These are phyloP conservation scores for Flaveria trinervia DNA, from an alignment of 129 eudicot genomes.

Conservation along the genomic window DNA sequence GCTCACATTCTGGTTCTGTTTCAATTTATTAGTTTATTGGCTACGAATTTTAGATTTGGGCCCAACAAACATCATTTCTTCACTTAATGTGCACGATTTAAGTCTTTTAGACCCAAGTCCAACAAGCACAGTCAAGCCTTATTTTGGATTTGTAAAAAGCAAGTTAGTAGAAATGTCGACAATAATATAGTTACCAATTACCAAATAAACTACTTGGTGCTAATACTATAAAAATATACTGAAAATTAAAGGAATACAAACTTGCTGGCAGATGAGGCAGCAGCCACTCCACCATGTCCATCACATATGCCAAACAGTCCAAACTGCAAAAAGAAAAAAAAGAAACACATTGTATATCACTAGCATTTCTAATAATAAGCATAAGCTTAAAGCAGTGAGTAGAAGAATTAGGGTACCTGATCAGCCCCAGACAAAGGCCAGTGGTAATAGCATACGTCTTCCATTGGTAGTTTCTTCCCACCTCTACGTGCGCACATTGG, in stretches of 20 bases:
- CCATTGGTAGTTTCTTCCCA: slow-evolving; percentile 95
- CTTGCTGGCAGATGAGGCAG: slow-evolving; percentile 96
- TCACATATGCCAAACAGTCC: slow-evolving; percentile 92
- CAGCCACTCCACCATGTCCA: slow-evolving; percentile 97
- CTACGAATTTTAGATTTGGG: neutral
- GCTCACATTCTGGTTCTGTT: neutral
- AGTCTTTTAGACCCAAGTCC: neutral
- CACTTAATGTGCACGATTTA: neutral
- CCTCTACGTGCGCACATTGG: slow-evolving; percentile 92
- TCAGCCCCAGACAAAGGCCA: slow-evolving; percentile 90
- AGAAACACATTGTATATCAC: neutral
- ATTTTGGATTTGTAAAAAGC: neutral
- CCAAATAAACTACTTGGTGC: neutral
- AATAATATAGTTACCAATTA: neutral
- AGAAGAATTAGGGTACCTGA: slow-evolving; percentile 49
- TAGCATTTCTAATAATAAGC: slow-evolving; percentile 21
- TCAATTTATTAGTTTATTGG: neutral
- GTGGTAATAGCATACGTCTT: slow-evolving; percentile 79
- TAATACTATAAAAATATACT: neutral
- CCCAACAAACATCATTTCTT: neutral
- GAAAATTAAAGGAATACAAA: slow-evolving; percentile 38
- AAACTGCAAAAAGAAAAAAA: slow-evolving; percentile 52
- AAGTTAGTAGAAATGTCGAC: neutral
- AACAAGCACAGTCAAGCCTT: neutral
- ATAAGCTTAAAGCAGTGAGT: neutral